phyloP scores from a whole-genome alignment of 352 stramenopile genomes.

The Thalassiosira ordinaria region DNA sequence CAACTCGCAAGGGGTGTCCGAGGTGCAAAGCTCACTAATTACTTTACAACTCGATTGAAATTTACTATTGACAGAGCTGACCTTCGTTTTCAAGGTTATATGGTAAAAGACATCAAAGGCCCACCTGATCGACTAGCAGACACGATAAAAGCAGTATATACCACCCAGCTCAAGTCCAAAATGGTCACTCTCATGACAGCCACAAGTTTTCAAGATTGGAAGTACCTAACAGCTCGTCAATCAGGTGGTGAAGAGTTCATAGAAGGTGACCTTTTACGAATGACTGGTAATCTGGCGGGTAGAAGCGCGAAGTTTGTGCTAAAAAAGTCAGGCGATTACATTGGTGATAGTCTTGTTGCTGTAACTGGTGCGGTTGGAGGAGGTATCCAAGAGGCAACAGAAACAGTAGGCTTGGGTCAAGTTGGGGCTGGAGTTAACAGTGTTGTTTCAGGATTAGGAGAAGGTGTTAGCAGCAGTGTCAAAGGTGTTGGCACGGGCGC shows the following conservation, averaged over 20 bases:
- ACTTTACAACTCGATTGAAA: constrained; percentile 82
- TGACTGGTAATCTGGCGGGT: constrained; percentile 83
- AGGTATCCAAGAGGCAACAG: constrained; percentile 77
- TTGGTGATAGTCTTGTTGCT: constrained; percentile 74
- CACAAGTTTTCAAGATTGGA: constrained; percentile 85
- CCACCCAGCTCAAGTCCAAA: constrained; percentile 83
- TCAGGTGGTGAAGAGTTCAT: constrained; percentile 83
- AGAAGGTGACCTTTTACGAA: constrained; percentile 83
- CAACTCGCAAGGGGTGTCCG: constrained; percentile 53
- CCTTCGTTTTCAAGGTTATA: constrained; percentile 76
- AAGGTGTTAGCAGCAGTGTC: constrained; percentile 78
- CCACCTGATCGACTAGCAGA: constrained; percentile 80
- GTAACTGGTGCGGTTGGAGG: constrained; percentile 73
- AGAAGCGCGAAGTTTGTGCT: constrained; percentile 79
- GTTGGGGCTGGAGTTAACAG: constrained; percentile 84
- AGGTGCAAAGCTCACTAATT: constrained; percentile 82
- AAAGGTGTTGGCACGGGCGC: constrained; percentile 83
- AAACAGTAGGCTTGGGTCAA: constrained; percentile 74
- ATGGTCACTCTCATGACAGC: constrained; percentile 81
- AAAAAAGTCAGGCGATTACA: constrained; percentile 74
- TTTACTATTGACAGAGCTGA: constrained; percentile 82
- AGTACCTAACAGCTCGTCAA: constrained; percentile 76
- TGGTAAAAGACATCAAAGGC: constrained; percentile 74
- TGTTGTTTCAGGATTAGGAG: constrained; percentile 80
- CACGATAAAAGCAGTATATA: constrained; percentile 77